Evolutionary conservation across 352 stramenopile genomes (phyloP).

Genomic region (Albugo candida): DNA sequence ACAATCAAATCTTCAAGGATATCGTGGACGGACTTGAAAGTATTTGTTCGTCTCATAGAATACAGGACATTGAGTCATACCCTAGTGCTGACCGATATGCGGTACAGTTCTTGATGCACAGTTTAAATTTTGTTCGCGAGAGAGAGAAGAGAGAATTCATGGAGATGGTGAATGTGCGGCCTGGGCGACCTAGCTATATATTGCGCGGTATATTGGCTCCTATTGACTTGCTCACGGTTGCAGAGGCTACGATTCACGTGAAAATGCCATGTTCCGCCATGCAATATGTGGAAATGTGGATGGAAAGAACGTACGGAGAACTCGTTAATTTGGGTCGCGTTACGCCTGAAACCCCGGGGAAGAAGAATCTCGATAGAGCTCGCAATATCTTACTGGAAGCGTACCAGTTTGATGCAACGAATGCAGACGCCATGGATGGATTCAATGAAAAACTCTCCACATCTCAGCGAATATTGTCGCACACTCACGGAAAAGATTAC

Average conservation of each 20-base stretch:
- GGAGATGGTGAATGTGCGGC: constrained; percentile 12
- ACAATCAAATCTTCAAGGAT: background rate
- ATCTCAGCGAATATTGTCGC: constrained; percentile 47
- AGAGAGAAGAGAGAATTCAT: constrained; percentile 55
- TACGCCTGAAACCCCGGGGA: background rate
- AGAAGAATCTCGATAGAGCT: constrained; percentile 1
- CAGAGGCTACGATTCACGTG: constrained; percentile 31
- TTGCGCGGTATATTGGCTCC: constrained; percentile 25
- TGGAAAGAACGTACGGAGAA: constrained; percentile 36
- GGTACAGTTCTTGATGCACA: constrained; percentile 54
- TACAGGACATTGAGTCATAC: background rate
- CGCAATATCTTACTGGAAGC: background rate
- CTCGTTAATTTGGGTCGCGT: constrained; percentile 2
- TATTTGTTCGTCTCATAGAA: background rate
- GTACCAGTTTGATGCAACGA: constrained; percentile 2
- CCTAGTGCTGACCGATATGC: background rate
- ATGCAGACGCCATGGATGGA: constrained; percentile 55
- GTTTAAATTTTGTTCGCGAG: constrained; percentile 63
- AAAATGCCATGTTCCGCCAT: constrained; percentile 80
- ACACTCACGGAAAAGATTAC: constrained; percentile 42
- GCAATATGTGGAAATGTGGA: constrained; percentile 79
- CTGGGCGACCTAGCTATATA: constrained; percentile 10
- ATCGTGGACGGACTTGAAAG: background rate
- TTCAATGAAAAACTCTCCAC: constrained; percentile 55
- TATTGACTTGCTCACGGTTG: constrained; percentile 39